Evolutionary conservation across 352 stramenopile species (phyloP).

Genomic region (Phytopythium chamaehyphon): DNA sequence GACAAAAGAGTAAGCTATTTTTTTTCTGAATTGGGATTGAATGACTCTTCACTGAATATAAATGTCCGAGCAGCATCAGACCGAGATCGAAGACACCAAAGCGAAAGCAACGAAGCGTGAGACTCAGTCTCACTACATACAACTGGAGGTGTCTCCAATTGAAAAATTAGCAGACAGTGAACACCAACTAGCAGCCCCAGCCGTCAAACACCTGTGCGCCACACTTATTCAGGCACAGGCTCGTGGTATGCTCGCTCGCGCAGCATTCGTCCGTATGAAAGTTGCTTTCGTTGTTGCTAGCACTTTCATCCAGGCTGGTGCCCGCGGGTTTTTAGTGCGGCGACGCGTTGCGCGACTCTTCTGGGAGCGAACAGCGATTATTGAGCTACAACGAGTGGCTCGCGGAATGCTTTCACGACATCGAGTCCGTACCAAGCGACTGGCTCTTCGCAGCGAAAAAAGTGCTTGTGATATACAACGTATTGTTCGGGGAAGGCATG

Average conservation of each 20-base stretch:
- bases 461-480: conserved; percentile 40
- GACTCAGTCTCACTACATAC: no score
- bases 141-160: not conserved
- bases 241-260: conserved; percentile 64
- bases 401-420: conserved; percentile 52
- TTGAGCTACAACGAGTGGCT: conserved; percentile 51
- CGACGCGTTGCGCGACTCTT: conserved; percentile 63
- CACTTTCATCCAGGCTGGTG: conserved; percentile 70
- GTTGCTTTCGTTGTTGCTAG: conserved; percentile 70
- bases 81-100: conserved; percentile 15
- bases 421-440: conserved; percentile 19
- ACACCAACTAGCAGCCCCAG: conserved; percentile 15
- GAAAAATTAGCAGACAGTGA: conserved; percentile 15
- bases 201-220: conserved; percentile 68
- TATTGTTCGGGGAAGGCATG: conserved; percentile 45
- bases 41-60: not conserved
- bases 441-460: conserved; percentile 11
- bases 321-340: conserved; percentile 64
- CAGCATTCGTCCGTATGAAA: conserved; percentile 45
- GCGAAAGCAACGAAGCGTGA: not conserved
- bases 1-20: conserved; percentile 22
- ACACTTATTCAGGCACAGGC: conserved; percentile 75
- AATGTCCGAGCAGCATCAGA: conserved; percentile 8
- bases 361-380: conserved; percentile 48
- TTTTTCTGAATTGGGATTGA: not conserved